Conservation (phyloP, 495 filamentous ascomycete genomes). For the Xylaria curta region DNA sequence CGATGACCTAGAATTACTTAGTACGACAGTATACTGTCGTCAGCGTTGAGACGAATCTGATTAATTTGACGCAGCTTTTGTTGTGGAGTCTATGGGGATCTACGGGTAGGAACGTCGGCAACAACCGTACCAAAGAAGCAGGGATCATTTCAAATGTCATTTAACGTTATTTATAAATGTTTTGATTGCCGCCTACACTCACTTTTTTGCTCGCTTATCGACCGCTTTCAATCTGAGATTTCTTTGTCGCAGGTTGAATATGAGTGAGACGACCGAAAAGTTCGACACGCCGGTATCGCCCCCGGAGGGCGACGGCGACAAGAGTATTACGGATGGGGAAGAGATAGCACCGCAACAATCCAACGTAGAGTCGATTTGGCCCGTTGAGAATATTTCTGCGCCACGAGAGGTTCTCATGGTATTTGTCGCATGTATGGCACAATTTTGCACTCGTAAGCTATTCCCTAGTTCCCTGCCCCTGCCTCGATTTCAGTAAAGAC, state of each 20-base stretch:
- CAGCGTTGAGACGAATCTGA: neutral
- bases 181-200: neutral
- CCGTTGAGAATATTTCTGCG: conserved; percentile 22
- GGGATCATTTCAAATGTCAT: conserved; percentile 23
- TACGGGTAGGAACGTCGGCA: neutral
- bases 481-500: neutral
- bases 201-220: neutral
- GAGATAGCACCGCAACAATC: conserved; percentile 19
- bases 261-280: neutral
- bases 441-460: conserved; percentile 27
- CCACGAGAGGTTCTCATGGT: conserved; percentile 20
- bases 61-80: neutral
- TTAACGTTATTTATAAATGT: conserved; percentile 1
- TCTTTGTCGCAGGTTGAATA: neutral
- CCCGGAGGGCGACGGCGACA: neutral
- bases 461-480: neutral
- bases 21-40: neutral
- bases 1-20: neutral
- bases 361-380: conserved; percentile 22
- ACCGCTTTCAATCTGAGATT: neutral
- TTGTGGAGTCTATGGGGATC: conserved; percentile 5
- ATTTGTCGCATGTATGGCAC: conserved; percentile 27
- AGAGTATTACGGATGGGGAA: conserved; percentile 5
- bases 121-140: conserved; percentile 2
- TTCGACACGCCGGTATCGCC: conserved; percentile 1